Evolutionary conservation across 352 stramenopile genomes (phyloP).

Genomic region (Albugo laibachii): DNA sequence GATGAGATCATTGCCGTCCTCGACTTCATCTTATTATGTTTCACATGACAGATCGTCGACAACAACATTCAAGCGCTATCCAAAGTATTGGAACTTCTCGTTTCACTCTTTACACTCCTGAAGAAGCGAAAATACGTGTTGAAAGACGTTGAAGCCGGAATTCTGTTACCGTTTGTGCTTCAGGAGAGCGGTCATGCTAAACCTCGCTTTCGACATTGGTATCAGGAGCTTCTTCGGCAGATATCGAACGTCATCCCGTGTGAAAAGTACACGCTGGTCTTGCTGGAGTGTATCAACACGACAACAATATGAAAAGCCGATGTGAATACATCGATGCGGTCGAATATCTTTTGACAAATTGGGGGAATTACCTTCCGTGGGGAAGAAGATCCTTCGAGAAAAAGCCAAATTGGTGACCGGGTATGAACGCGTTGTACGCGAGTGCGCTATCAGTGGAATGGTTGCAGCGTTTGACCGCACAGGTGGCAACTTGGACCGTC

Average conservation of each 20-base stretch:
- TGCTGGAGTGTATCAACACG: constrained; percentile 60
- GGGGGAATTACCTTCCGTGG: constrained; percentile 33
- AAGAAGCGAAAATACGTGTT: constrained; percentile 37
- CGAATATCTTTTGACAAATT: constrained; percentile 41
- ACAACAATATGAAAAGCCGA: constrained; percentile 78
- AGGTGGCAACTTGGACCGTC: constrained; percentile 44
- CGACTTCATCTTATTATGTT: constrained; percentile 75
- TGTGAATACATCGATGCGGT: constrained; percentile 70
- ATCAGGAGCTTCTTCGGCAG: constrained; percentile 71
- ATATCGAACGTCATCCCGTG: constrained; percentile 54
- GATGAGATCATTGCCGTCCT: constrained; percentile 49
- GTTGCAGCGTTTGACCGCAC: constrained; percentile 49
- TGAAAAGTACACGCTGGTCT: constrained; percentile 52
- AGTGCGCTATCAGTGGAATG: constrained; percentile 47
- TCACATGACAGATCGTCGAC: constrained; percentile 59
- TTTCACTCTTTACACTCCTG: constrained; percentile 69
- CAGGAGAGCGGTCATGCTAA: constrained; percentile 75
- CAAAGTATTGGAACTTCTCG: constrained; percentile 61
- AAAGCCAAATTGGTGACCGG: constrained; percentile 54
- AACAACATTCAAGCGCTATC: constrained; percentile 75
- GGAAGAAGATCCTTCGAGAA: constrained; percentile 60
- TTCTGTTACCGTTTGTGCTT: constrained; percentile 62
- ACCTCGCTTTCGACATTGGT: constrained; percentile 55
- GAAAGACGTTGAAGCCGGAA: constrained; percentile 64
- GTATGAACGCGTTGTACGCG: constrained; percentile 67